These are phyloP conservation scores for Vickermania ingenoplastis DNA, from an alignment of 208 protist species.

Conservation along the genomic window DNA sequence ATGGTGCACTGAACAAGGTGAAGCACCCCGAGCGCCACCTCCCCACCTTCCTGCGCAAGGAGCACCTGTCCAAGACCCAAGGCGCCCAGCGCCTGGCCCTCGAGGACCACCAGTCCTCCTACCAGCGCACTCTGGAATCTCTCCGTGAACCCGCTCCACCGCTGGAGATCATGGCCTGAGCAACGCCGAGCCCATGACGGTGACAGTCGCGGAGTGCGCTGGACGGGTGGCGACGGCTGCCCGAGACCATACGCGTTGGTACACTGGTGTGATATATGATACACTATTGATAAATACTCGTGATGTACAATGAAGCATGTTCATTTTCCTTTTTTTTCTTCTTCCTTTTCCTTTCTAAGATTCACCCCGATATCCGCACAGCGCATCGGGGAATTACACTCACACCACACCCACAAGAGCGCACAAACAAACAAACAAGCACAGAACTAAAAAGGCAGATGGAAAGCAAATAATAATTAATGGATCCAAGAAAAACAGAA, in stretches of 20 bases:
- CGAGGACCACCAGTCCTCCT: constrained; percentile 1
- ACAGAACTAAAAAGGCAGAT: background rate
- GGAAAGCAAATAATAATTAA: background rate
- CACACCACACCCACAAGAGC: background rate
- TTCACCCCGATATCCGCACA: no score
- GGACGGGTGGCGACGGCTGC: no score
- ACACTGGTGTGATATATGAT: no score
- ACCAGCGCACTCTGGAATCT: background rate
- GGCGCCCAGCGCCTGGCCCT: background rate
- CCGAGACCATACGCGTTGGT: no score
- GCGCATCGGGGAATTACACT: background rate
- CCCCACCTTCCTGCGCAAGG: background rate
- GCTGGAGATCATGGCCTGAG: background rate
- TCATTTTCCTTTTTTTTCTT: no score
- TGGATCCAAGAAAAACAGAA: no score
- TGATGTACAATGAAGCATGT: no score
- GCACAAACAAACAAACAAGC: background rate
- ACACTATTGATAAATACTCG: no score
- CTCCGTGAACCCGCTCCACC: background rate
- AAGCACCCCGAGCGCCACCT: constrained; percentile 2
- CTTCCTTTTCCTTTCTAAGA: no score
- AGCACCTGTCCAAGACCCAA: background rate
- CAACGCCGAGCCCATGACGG: no score
- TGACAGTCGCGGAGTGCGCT: no score
- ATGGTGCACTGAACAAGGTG: background rate